A percentile compares a stretch with the other conserved stretches of the same genome.
Conservation (phyloP, 768 basidiomycete genomes). For the Dentipellis fragilis region DNA sequence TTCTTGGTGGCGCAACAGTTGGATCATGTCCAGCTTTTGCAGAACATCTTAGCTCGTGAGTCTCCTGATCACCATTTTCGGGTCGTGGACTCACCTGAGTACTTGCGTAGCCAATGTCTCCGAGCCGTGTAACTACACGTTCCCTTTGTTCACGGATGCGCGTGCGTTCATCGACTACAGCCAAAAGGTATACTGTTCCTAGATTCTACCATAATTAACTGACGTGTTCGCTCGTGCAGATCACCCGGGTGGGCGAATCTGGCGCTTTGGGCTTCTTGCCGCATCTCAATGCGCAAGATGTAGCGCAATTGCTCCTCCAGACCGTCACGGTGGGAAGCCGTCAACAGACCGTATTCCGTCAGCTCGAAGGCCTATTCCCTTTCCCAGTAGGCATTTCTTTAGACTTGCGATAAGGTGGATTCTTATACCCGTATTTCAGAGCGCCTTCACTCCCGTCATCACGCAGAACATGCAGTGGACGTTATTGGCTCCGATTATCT, state of each 20-base stretch:
- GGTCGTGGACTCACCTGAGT: background rate
- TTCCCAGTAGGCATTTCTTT: conserved; percentile 32
- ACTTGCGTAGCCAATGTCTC: conserved; percentile 26
- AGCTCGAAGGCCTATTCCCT: conserved; percentile 51
- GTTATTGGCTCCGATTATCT: conserved; percentile 41
- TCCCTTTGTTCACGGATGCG: conserved; percentile 40
- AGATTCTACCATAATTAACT: background rate
- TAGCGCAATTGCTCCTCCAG: conserved; percentile 43
- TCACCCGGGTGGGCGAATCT: conserved; percentile 46
- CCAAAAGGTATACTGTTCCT: conserved; percentile 27
- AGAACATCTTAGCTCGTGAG: conserved; percentile 38
- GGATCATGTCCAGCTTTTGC: conserved; percentile 46
- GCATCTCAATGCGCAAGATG: conserved; percentile 47
- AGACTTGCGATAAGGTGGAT: background rate
- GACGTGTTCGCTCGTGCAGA: conserved; percentile 8
- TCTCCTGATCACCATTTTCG: conserved; percentile 3
- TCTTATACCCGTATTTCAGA: conserved; percentile 11
- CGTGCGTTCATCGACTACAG: conserved; percentile 52
- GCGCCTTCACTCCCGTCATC: conserved; percentile 44
- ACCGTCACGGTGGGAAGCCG: conserved; percentile 52
- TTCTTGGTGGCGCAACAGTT: conserved; percentile 59
- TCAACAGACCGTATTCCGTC: conserved; percentile 58
- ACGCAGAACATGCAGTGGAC: conserved; percentile 60
- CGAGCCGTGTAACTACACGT: conserved; percentile 47
- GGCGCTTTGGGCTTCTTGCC: conserved; percentile 58